Evolutionary conservation across 2,329 filamentous ascomycete genomes (phyloP).

Genomic region (Ceratocystiopsis brevicomis): DNA sequence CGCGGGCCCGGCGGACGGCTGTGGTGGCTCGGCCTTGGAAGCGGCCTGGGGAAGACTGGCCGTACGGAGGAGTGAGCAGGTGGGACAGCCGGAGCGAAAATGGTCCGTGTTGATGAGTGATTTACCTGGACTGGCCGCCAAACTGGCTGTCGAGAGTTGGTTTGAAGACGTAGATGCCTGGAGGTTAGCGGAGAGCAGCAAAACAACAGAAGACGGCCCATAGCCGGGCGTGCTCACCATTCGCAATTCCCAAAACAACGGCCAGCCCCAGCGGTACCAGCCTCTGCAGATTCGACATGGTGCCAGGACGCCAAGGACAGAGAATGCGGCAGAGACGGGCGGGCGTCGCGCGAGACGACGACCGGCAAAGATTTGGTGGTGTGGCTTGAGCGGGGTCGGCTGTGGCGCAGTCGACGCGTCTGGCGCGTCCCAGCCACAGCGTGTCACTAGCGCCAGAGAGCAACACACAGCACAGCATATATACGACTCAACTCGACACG

Average conservation of each 20-base stretch:
- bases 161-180: slow-evolving; percentile 9
- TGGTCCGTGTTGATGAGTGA: too few relatives aligned
- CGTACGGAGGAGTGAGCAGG: too few relatives aligned
- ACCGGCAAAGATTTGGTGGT: background rate
- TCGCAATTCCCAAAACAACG: slow-evolving; percentile 15
- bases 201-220: slow-evolving; percentile 2
- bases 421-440: slow-evolving; percentile 3
- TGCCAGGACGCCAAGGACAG: too few relatives aligned
- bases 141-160: background rate
- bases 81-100: too few relatives aligned
- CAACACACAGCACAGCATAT: too few relatives aligned
- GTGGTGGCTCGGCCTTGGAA: too few relatives aligned
- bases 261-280: slow-evolving; percentile 13
- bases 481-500: background rate
- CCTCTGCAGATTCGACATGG: slow-evolving; percentile 7
- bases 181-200: background rate
- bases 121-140: too few relatives aligned
- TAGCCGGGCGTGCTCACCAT: too few relatives aligned
- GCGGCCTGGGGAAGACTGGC: too few relatives aligned
- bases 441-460: background rate
- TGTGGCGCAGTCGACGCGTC: slow-evolving; percentile 3
- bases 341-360: too few relatives aligned
- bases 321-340: too few relatives aligned
- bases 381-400: background rate
- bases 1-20: too few relatives aligned